Evolutionary conservation across 805 yeast genomes (phyloP).

Genomic region (Saccharomycopsis sp.): DNA sequence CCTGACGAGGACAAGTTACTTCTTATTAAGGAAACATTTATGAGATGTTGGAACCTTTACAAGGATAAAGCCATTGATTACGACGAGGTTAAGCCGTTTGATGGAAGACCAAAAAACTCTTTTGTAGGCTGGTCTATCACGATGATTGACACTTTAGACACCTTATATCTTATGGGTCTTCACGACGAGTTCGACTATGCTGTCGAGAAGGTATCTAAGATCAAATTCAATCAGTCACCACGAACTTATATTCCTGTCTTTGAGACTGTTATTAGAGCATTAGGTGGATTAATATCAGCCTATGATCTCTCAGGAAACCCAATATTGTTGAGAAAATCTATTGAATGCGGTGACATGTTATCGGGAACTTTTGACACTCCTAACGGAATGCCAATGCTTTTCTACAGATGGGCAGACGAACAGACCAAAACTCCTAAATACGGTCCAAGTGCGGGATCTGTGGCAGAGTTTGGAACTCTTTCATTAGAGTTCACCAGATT

Average conservation of each 20-base stretch:
- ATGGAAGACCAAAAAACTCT: slow-evolving; percentile 30
- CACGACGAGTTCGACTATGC: slow-evolving; percentile 34
- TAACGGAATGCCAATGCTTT: slow-evolving; percentile 43
- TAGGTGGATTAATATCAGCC: slow-evolving; percentile 47
- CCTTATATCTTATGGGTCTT: slow-evolving; percentile 40
- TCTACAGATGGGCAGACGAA: slow-evolving; percentile 36
- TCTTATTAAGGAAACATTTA: slow-evolving; percentile 32
- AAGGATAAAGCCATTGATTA: slow-evolving; percentile 37
- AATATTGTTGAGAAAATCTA: slow-evolving; percentile 34
- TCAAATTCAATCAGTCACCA: slow-evolving; percentile 40
- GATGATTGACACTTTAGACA: slow-evolving; percentile 44
- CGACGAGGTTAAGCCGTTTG: slow-evolving; percentile 38
- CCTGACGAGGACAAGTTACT: slow-evolving; percentile 24
- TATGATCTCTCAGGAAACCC: slow-evolving; percentile 39
- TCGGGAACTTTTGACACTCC: slow-evolving; percentile 53
- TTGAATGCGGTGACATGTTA: slow-evolving; percentile 40
- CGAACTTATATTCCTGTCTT: background rate
- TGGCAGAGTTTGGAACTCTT: slow-evolving; percentile 43
- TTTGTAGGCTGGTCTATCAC: slow-evolving; percentile 46
- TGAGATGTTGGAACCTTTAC: slow-evolving; percentile 39
- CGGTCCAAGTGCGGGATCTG: slow-evolving; percentile 30
- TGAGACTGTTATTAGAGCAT: slow-evolving; percentile 33
- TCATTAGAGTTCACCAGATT: slow-evolving; percentile 46
- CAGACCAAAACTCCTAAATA: slow-evolving; percentile 29
- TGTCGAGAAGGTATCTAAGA: slow-evolving; percentile 28